phyloP scores from a whole-genome alignment of 257 asterid genomes.

The Solanum piurae region DNA sequence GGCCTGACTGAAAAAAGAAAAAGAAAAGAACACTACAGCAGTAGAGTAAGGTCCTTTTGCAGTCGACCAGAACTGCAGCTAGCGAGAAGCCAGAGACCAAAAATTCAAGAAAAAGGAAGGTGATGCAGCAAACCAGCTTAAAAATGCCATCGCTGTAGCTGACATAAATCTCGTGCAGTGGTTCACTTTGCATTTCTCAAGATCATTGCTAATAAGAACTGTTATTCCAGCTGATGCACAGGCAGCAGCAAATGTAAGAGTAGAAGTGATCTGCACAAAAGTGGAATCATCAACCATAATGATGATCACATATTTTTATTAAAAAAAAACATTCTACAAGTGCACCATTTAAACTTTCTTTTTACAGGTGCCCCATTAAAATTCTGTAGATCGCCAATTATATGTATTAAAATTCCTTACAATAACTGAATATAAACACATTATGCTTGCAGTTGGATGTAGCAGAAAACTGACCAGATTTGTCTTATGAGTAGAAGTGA shows the following conservation, averaged over 20 bases:
- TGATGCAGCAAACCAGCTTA: constrained; percentile 74
- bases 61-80: not conserved
- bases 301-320: not conserved
- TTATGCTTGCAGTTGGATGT: not conserved
- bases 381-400: not conserved
- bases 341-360: not conserved
- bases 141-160: constrained; percentile 87
- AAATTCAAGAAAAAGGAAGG: constrained; percentile 71
- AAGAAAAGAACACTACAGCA: not conserved
- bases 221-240: constrained; percentile 93
- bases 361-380: not conserved
- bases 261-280: constrained; percentile 45
- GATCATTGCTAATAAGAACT: constrained; percentile 75
- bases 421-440: not conserved
- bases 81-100: constrained; percentile 71
- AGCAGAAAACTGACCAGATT: not conserved
- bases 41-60: not conserved
- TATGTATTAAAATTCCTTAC: not conserved
- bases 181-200: constrained; percentile 50
- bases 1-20: not conserved
- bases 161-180: constrained; percentile 85
- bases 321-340: no score
- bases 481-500: constrained; percentile 24
- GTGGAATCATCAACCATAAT: not conserved
- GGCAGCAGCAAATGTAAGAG: constrained; percentile 87